phyloP scores from a whole-genome alignment of 345 rosid genomes.

The Carallia brachiata region DNA sequence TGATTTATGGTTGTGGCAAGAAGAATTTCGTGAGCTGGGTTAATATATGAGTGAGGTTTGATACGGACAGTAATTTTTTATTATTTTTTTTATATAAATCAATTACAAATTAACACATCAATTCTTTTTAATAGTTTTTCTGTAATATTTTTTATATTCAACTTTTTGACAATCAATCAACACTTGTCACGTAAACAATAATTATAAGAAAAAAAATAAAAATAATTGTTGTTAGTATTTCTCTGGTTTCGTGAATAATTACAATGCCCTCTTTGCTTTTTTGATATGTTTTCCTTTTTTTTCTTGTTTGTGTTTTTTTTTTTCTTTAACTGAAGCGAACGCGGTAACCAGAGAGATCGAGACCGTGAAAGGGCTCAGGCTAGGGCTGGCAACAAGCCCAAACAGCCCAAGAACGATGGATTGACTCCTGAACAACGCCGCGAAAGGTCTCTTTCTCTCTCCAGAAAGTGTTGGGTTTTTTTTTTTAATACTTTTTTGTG shows the following conservation, averaged over 20 bases:
- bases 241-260: background rate
- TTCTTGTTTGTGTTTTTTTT: background rate
- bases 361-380: slow-evolving; percentile 57
- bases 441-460: slow-evolving; percentile 30
- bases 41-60: no score
- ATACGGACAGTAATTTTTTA: no score
- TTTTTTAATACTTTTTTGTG: background rate
- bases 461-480: background rate
- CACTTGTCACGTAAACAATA: no score
- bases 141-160: no score
- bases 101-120: no score
- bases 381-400: slow-evolving; percentile 24
- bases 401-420: slow-evolving; percentile 40
- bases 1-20: background rate
- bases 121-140: no score
- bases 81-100: no score
- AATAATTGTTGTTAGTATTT: no score
- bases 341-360: slow-evolving; percentile 57
- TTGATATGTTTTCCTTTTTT: background rate
- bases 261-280: background rate
- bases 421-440: slow-evolving; percentile 66
- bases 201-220: no score
- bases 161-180: no score
- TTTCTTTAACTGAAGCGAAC: slow-evolving; percentile 33
- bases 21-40: background rate